phyloP scores from a whole-genome alignment of 345 rosid species.

The Citrus medica region DNA sequence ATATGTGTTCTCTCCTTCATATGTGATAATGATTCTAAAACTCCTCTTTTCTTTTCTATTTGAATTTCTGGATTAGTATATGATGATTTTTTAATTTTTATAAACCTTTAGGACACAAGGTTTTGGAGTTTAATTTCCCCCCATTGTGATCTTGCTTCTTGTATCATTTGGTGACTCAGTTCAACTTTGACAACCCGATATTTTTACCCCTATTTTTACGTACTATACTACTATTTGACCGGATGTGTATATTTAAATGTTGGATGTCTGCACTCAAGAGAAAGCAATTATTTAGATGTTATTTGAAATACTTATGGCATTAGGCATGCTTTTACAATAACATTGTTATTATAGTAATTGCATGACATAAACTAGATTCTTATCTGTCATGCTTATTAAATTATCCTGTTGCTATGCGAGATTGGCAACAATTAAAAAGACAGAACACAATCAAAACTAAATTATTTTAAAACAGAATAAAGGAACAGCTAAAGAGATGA shows the following conservation, averaged over 20 bases:
- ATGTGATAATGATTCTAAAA: background rate
- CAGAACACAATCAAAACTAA: background rate
- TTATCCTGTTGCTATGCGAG: background rate
- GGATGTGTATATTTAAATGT: background rate
- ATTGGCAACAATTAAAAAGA: background rate
- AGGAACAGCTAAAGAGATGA: background rate
- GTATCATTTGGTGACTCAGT: background rate
- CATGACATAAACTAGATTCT: background rate
- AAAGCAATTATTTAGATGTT: background rate
- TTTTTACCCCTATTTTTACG: background rate
- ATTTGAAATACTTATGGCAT: background rate
- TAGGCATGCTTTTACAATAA: background rate
- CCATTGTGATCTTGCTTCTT: background rate
- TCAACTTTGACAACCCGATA: background rate
- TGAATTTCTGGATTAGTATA: too few relatives aligned
- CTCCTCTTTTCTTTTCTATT: too few relatives aligned
- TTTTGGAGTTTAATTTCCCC: background rate
- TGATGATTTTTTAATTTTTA: background rate
- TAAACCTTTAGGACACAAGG: background rate
- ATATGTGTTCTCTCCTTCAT: background rate
- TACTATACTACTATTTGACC: background rate
- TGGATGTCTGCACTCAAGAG: background rate
- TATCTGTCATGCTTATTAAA: background rate
- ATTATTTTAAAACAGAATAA: background rate
- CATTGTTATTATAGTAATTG: background rate